A percentile compares a stretch with the other conserved stretches of the same genome.
These are phyloP conservation scores for Malania oleifera DNA, from an alignment of 164 flowering plant genomes.

Conservation along the genomic window DNA sequence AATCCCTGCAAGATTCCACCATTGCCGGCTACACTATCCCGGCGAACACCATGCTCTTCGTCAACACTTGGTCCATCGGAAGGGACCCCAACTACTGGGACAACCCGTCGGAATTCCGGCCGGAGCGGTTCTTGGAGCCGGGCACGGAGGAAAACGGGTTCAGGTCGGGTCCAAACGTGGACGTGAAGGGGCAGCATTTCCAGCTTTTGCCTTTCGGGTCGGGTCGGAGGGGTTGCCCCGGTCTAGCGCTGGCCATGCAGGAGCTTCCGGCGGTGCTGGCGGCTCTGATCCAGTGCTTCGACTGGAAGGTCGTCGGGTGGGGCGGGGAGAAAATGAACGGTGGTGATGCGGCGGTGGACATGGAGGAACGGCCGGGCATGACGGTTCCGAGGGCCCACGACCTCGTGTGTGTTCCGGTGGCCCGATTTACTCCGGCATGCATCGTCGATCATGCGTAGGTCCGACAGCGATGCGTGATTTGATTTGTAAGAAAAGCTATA, in stretches of 20 bases:
- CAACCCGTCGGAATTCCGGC: conserved; percentile 42
- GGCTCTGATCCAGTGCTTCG: conserved; percentile 48
- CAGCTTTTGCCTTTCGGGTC: conserved; percentile 48
- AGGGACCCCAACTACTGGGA: conserved; percentile 59
- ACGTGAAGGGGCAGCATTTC: conserved; percentile 39
- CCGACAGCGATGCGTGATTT: too few species aligned
- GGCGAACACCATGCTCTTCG: conserved; percentile 30
- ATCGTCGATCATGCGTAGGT: too few species aligned
- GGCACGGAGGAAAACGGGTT: background rate
- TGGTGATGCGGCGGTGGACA: conserved; percentile 21
- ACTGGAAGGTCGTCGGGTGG: conserved; percentile 29
- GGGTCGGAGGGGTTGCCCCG: conserved; percentile 58
- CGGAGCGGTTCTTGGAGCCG: conserved; percentile 48
- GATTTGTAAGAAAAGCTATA: too few species aligned
- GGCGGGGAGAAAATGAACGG: background rate
- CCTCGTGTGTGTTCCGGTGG: conserved; percentile 19
- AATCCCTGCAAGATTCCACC: conserved; percentile 28
- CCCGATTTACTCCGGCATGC: background rate
- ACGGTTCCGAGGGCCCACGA: conserved; percentile 34
- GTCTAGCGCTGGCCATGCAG: conserved; percentile 30
- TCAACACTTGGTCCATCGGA: conserved; percentile 55
- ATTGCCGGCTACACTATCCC: conserved; percentile 43
- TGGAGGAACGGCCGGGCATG: conserved; percentile 35
- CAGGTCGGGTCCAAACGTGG: background rate
- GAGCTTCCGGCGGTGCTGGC: conserved; percentile 31